Evolutionary conservation across 23 red algal genomes (phyloP), one percentile per base, ranked within the genome.

Genomic region (Gracilariopsis chorda): DNA sequence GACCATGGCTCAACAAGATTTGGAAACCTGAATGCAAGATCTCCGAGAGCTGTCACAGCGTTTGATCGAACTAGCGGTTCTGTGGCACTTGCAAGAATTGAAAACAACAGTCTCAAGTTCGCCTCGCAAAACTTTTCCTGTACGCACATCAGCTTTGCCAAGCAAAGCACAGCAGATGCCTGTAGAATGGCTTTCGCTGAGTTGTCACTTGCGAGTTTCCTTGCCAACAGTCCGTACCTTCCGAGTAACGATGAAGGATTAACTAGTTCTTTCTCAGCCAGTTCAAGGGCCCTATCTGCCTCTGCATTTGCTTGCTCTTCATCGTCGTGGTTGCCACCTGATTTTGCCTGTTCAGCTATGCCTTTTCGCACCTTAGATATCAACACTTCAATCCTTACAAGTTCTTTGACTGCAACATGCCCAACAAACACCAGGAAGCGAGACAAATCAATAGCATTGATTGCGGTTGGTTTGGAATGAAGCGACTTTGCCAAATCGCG

Each of bases 1-100:
- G 91, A 82, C 95, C 95, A 98, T 0, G 95, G 95, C 84, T 98
- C 95, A 6, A 98, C 77, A 6, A 94, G 87, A 78, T 98, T 98
- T 9, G 95, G 95, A 87, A 92, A 95, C n/a, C 95, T 51, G 44
- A 94, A 90, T 25, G 92, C 80, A 32, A 98, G 55, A 55, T 98
- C 95, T 25, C 90, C 78, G 30, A 98, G 62, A 23, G 95, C 95
- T 25, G 93, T 90, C 24, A 94, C 77, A 29, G 80, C 79, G 91
- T 98, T 94, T 13, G 87, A 67, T 51, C 95, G 91, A 7, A 94
- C 88, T 19, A 63, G 32, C 17, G 95, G 65, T 37, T 80, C 78
- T 17, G 40, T 69, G 52, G 90, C 57, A 48, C 42, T 33, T 42
- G 79, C 42, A 56, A 93, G 80, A 30, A 93, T 51, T 25, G 90